phyloP scores from a whole-genome alignment of 495 filamentous ascomycete genomes.

The Trichoderma erinaceum region DNA sequence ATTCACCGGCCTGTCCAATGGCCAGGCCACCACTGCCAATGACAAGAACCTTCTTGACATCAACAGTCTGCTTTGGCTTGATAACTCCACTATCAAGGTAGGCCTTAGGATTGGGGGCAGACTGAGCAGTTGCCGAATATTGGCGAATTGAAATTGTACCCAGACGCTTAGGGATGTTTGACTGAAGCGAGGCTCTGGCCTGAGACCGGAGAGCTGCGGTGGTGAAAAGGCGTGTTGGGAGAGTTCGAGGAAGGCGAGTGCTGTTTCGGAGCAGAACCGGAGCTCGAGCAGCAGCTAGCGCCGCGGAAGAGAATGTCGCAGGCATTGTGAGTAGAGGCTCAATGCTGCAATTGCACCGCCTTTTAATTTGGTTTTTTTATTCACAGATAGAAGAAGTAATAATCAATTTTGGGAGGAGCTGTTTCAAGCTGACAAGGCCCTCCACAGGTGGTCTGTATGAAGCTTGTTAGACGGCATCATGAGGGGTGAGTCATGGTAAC shows the following conservation, averaged over 20 bases:
- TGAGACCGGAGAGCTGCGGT: constrained; percentile 27
- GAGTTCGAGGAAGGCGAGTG: constrained; percentile 36
- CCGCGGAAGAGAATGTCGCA: constrained; percentile 28
- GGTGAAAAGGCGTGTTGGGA: constrained; percentile 33
- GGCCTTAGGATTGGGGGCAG: constrained; percentile 76
- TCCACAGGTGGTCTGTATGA: constrained; percentile 89
- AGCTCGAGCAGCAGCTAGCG: constrained; percentile 36
- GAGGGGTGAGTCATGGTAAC: constrained; percentile 36
- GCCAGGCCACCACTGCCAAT: constrained; percentile 93
- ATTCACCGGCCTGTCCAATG: constrained; percentile 98
- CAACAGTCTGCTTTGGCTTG: constrained; percentile 65
- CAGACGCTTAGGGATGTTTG: constrained; percentile 31
- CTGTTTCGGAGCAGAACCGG: constrained; percentile 44
- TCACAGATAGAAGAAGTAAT: no score
- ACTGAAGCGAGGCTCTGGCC: constrained; percentile 28
- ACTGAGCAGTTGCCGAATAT: constrained; percentile 38
- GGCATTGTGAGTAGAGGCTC: constrained; percentile 24
- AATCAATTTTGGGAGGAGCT: constrained; percentile 12
- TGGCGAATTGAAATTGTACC: constrained; percentile 34
- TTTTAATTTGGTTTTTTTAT: no score
- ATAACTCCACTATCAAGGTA: constrained; percentile 84
- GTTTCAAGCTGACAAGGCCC: constrained; percentile 54
- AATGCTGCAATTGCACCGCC: constrained; percentile 5
- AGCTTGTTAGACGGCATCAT: constrained; percentile 24
- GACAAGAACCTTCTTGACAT: constrained; percentile 98